Evolutionary conservation across 1,284 basidiomycete species (phyloP).

Genomic region (Pseudozyma tsukubaensis): DNA sequence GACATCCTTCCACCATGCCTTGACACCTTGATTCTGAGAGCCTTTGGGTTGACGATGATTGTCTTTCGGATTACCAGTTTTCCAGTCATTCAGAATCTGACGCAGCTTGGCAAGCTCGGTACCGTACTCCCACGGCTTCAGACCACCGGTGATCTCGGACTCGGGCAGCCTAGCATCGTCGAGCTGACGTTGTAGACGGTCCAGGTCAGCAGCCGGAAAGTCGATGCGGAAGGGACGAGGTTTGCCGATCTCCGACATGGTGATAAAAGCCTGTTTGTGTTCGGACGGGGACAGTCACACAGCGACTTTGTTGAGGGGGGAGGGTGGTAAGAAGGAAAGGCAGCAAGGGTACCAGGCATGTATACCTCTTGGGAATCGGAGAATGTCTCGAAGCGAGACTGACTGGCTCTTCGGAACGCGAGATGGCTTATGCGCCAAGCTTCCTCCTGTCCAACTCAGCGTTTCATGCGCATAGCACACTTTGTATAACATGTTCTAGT

Average conservation of each 20-base stretch:
- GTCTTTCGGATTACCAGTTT: conserved; percentile 31
- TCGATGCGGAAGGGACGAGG: conserved; percentile 32
- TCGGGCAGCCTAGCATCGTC: conserved; percentile 50
- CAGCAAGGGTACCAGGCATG: no score
- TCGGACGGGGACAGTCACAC: conserved; percentile 9
- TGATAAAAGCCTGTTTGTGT: not conserved
- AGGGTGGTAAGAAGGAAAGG: not conserved
- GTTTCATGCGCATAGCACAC: no score
- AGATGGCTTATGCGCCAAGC: no score
- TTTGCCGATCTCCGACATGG: conserved; percentile 33
- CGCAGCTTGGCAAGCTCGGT: conserved; percentile 48
- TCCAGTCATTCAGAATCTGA: conserved; percentile 48
- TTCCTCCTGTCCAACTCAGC: no score
- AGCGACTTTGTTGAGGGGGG: not conserved
- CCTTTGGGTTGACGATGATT: conserved; percentile 21
- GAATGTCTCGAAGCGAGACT: no score
- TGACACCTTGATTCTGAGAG: conserved; percentile 34
- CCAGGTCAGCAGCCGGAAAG: conserved; percentile 40
- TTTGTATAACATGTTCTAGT: no score
- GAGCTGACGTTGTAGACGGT: conserved; percentile 50
- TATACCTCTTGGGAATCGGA: no score
- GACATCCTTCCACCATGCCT: conserved; percentile 48
- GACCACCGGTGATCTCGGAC: conserved; percentile 32
- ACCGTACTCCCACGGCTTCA: conserved; percentile 54
- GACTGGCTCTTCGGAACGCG: no score